Percentiles rank a stretch among this genome's conserved stretches.
These are phyloP conservation scores for Plenodomus lindquistii DNA, from an alignment of 2,329 filamentous ascomycete species.

Conservation along the genomic window DNA sequence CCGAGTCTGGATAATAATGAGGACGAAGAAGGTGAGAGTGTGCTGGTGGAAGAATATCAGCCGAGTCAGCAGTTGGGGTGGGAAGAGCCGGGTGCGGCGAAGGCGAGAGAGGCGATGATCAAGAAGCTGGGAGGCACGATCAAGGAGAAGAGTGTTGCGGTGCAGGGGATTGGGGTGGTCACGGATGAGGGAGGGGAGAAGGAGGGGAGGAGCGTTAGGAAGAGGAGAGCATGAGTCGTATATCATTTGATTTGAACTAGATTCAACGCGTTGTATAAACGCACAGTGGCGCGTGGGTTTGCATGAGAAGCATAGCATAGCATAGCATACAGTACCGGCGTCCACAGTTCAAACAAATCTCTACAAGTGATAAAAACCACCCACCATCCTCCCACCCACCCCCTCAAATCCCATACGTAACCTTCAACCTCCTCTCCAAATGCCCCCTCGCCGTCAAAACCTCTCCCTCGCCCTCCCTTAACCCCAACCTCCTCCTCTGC, in stretches of 20 bases:
- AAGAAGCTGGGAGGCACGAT: conserved; percentile 41
- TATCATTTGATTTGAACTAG: background rate
- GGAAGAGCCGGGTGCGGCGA: conserved; percentile 43
- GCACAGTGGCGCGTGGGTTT: background rate
- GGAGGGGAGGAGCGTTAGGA: conserved; percentile 27
- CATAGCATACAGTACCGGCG: conserved; percentile 2
- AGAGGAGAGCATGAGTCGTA: conserved; percentile 25
- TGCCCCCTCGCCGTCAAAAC: conserved; percentile 63
- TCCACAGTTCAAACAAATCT: background rate
- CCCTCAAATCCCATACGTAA: conserved; percentile 57
- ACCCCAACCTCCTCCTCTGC: conserved; percentile 48
- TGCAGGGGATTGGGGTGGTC: conserved; percentile 38
- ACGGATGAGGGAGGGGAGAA: conserved; percentile 37
- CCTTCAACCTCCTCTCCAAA: conserved; percentile 59
- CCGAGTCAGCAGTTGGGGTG: conserved; percentile 45
- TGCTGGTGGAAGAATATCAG: conserved; percentile 31
- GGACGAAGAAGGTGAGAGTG: conserved; percentile 22
- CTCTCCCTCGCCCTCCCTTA: conserved; percentile 44
- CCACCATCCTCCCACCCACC: background rate
- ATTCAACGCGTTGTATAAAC: conserved; percentile 18
- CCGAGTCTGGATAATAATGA: background rate
- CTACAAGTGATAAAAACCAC: too few species aligned
- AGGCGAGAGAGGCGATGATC: conserved; percentile 43
- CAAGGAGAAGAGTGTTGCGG: conserved; percentile 27
- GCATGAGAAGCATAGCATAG: conserved; percentile 1